phyloP scores from a whole-genome alignment of 208 protist species.

The Leptomonas pyrrhocoris region DNA sequence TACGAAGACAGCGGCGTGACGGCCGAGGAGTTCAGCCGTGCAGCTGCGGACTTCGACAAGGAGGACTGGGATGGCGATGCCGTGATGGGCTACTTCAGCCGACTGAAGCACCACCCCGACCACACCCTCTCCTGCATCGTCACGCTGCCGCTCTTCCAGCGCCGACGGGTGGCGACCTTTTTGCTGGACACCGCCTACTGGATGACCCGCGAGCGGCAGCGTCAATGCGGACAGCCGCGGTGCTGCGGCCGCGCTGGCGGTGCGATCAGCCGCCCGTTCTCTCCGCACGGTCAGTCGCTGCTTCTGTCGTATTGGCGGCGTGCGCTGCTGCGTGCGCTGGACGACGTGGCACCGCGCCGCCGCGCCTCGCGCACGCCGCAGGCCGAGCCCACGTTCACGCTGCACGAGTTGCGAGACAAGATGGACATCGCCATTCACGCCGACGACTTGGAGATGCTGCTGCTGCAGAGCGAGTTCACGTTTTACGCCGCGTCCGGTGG shows the following conservation, averaged over 20 bases:
- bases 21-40: slow-evolving; percentile 38
- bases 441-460: slow-evolving; percentile 40
- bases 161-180: slow-evolving; percentile 50
- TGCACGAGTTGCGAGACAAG: slow-evolving; percentile 30
- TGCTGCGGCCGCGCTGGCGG: slow-evolving; percentile 56
- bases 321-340: slow-evolving; percentile 30
- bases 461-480: slow-evolving; percentile 36
- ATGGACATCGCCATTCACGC: slow-evolving; percentile 41
- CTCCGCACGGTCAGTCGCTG: slow-evolving; percentile 62
- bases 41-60: slow-evolving; percentile 45
- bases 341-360: slow-evolving; percentile 13
- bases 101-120: slow-evolving; percentile 65
- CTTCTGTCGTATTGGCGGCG: slow-evolving; percentile 72
- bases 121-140: slow-evolving; percentile 77
- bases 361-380: slow-evolving; percentile 2
- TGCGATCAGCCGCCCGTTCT: slow-evolving; percentile 70
- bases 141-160: slow-evolving; percentile 71
- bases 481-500: slow-evolving; percentile 35
- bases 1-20: background rate
- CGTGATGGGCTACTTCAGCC: slow-evolving; percentile 69
- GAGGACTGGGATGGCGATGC: slow-evolving; percentile 62
- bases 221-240: slow-evolving; percentile 44
- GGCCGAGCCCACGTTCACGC: slow-evolving; percentile 10
- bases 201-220: slow-evolving; percentile 57
- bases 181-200: slow-evolving; percentile 68